Base-by-base conservation (phyloP, 371 early-diverging fungal genomes). In the Mortierella sp. region DNA sequence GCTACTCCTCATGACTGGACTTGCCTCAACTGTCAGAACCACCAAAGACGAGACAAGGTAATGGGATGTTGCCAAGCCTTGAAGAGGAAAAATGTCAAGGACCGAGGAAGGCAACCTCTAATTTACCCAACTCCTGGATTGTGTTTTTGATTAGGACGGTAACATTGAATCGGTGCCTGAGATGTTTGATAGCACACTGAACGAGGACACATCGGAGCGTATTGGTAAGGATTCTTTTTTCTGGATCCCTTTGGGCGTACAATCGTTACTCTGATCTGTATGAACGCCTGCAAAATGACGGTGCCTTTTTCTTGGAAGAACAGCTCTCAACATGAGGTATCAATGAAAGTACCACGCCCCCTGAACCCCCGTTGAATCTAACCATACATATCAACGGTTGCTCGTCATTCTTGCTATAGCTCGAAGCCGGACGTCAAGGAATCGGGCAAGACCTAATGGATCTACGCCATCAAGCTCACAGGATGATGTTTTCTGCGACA, bases 1-100 rank as follows among this genome's bases (percentile, higher is more conserved):
- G 81, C 43, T 4, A 76, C 83, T 24, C 83, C 87, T 10, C 68
- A 43, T 5, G 87, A 86, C 70, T 86, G 87, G 87, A 86, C 87
- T 2, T 86, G 87, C 38, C 83, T 80, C 8, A 56, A 77, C 73
- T 86, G 87, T 43, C 68, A 58, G 49, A 86, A 83, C 0, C 87
- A 79, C 29, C 87, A 86, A 41, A 56, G 55, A 43, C 76, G 83
- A 41, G 83, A 80, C 60, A 74, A 82, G 76, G 86, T 85, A 58
- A 16, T 16, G 24, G 16, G 10, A 60, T 4, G 14, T 21, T 63
- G 41, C 63, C 29, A 38, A 44, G 32, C 4, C 75, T 63, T 68
- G 29, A 38, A 29, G 54, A 8, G 10, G 16, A 14, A 44, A 10
- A 24, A 48, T 38, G 29, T 3, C 24, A 24, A 41, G 60, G 7